Base-by-base conservation (phyloP, 768 basidiomycete genomes). In the Hygrophorus russula region DNA sequence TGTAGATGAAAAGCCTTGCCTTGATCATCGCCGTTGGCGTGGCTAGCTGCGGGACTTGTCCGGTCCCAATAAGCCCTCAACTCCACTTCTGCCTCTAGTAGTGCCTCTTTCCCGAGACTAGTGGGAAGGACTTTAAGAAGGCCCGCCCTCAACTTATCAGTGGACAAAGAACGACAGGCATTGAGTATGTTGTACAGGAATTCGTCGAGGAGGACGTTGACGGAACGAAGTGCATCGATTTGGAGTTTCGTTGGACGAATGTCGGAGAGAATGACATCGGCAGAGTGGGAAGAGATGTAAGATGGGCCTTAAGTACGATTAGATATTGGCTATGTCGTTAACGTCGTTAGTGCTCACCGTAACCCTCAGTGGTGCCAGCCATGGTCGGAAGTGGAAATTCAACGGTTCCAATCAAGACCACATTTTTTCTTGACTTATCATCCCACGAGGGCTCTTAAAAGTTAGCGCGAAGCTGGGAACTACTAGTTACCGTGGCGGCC, bases 11-110 rank as follows among this genome's bases (percentile, higher is more conserved):
- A 88, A 20, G 70, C 70, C 48, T 72, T 59, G 30, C 48, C 39
- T 28, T 68, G 58, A 45, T 76, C 72, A 49, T 77, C 73, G 41
- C 76, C 76, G 31, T 64, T 52, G 42, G 54, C 52, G 14, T 53
- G 44, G 9, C 44, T 46, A 29, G 51, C 61, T 27, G 59, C 54
- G 17, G 61, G 55, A 37, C 70, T 64, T 9, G 78, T 86, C 44
- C 80, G 73, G 52, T 89, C 88, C 76, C 82, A 84, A 66, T 92
- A 92, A 6, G 88, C 88, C 55, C 88, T 73, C 36, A 96, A 60
- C 59, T 96, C 93, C 34, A 97, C 70, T 56, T 97, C 93, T 0
- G 93, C 93, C 63, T 97, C 93, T 39, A 92, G 67, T 13, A 94
- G 67, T 2, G 91, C 91, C 57, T 92, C 87, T 63, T 96, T 90